Evolutionary conservation across 495 filamentous ascomycete species (phyloP), one percentile per base, ranked within the genome.

Genomic region (Xylaria curta): DNA sequence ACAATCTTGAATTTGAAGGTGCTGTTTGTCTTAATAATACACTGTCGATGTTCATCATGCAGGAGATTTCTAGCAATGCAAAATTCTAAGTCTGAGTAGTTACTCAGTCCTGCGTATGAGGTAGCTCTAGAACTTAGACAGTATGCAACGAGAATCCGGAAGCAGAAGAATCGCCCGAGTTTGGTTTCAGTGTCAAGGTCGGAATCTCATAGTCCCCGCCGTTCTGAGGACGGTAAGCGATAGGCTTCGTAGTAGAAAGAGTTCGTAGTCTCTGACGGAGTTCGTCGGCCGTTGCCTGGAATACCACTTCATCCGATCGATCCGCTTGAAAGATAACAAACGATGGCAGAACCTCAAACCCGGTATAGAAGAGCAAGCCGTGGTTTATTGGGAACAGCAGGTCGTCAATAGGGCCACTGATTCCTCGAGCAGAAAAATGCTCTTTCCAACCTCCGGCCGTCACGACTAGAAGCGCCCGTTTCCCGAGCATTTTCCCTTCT

Each of bases 391-490:
- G 61, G 24, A 46, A 64, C 15, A 64, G 61, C 26, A 64, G 12
- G 10, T 64, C 61, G 38, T 64, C 61, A 28, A 64, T 64, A n/a
- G 61, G 61, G 24, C 61, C 61, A 33, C 61, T 47, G 26, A 64
- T 64, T 24, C 61, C 61, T 26, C 61, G 61, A 40, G 61, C 40
- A 8, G 61, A 64, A 24, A 31, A 49, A 26, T 64, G 61, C 24
- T 64, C 61, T 47, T 4, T 64, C 61, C 61, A 64, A 3, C 61
- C 28, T 8, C 61, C 61, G 6, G 24, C 38, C 0, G 61, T 64
- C 10, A 64, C 40, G 3, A 49, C 24, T 4, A 64, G 1, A 13
- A 64, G 33, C 1, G 61, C 61, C 28, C 42, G 21, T 44, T 64
- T 64, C 40, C 61, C 61, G 5, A n/a, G 24, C 36, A 64, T 46